Evolutionary conservation across 2,329 filamentous ascomycete genomes (phyloP), one percentile per base, ranked within the genome.

Genomic region (Nothopassalora personata): DNA sequence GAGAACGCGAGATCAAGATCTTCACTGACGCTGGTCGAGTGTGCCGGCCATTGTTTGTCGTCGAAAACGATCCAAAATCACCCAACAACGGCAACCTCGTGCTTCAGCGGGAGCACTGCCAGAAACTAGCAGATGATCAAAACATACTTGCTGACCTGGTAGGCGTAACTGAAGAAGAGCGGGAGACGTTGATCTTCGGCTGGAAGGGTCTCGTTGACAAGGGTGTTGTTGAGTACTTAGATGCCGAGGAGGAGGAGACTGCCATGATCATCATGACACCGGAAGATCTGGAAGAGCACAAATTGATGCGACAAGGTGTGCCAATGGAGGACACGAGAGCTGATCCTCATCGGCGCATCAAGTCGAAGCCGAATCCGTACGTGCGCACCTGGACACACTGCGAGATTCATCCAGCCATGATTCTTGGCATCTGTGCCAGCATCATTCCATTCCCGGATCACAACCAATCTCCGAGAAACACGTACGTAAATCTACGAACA

Each of bases 361-460:
- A 94, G 75, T 92, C 91, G 0, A 88, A 87, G 70, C 85, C 94
- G 46, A 97, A 95, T 70, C 86, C 89, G 23, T 89, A 87, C 5
- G 91, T 93, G 15, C 90, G 95, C 75, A 91, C 88, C 70, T 97
- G 93, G 81, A 99, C 94, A 0, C 95, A 99, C 75, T 99, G 95
- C 76, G 94, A 99, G 77, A 97, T 99, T 73, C 95, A 99, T 70
- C 95, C 94, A 19, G 96, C 91, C 76, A 99, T 99, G 94, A 94
- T 99, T 74, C 79, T 99, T 57, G 94, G 94, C 72, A 96, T 99
- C 64, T 99, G 95, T 73, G 94, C 94, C 69, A 97, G 92, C 78
- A 99, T 99, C 75, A 99, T 99, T 80, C 94, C 94, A 0, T 99
- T 99, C 85, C 94, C 95, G 1, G 94, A 99, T 78, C 94, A 99